Conservation (phyloP, 1,284 basidiomycete species). For the Sutorius eximius region DNA sequence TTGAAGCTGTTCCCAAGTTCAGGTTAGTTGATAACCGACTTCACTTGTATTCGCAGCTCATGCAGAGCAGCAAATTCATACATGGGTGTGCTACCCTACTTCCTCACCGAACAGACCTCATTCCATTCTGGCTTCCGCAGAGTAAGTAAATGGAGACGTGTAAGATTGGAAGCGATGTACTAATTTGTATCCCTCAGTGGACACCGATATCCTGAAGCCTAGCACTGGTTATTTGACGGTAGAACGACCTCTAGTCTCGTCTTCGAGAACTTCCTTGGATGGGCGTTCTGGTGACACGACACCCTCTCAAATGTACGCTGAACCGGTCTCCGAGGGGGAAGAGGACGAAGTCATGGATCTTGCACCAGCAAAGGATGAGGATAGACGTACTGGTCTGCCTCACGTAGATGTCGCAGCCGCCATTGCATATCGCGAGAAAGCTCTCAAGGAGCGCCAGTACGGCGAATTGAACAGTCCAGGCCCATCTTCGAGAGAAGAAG, state of each 20-base stretch:
- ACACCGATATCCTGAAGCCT: conserved; percentile 89
- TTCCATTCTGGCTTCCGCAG: conserved; percentile 98
- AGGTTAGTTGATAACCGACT: conserved; percentile 46
- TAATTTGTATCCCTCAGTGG: conserved; percentile 55
- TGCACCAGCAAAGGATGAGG: conserved; percentile 74
- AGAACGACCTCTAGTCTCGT: conserved; percentile 63
- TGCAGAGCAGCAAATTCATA: conserved; percentile 79
- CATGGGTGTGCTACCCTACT: conserved; percentile 95
- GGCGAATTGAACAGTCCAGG: conserved; percentile 15
- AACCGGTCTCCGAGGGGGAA: conserved; percentile 90
- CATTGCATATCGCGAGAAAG: conserved; percentile 78
- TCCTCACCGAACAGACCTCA: conserved; percentile 93
- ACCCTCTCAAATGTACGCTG: conserved; percentile 66
- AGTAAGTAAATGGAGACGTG: conserved; percentile 50
- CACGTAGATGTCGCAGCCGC: conserved; percentile 74
- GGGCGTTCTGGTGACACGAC: conserved; percentile 48
- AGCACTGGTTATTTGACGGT: conserved; percentile 75
- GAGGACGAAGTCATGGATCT: conserved; percentile 77
- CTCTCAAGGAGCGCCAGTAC: conserved; percentile 55
- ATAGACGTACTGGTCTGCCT: conserved; percentile 73
- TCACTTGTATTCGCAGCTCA: conserved; percentile 14
- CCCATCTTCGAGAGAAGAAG: conserved; percentile 24
- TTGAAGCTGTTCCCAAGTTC: conserved; percentile 91
- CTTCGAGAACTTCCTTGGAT: conserved; percentile 47
- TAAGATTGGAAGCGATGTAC: not conserved